Conservation (phyloP, 176 grass and related monocot species). For the Ananas comosus region DNA sequence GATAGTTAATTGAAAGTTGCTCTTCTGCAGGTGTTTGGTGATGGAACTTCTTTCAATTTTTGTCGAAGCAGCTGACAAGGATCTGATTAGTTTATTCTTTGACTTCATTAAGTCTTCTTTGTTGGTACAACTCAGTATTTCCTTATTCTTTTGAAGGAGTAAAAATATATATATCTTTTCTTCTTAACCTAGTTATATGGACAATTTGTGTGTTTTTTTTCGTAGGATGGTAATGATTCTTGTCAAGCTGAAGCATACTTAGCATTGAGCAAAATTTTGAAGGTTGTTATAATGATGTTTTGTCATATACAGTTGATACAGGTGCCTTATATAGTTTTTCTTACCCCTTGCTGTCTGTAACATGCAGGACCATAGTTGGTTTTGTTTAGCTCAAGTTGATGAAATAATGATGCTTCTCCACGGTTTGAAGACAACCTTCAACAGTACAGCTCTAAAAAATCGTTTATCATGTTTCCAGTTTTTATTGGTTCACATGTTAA, state of each 20-base stretch:
- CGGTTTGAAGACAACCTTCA: slow-evolving; percentile 43
- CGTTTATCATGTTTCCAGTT: slow-evolving; percentile 76
- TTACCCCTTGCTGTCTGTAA: slow-evolving; percentile 10
- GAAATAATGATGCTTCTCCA: slow-evolving; percentile 86
- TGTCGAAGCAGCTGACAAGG: slow-evolving; percentile 42
- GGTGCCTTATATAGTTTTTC: not conserved
- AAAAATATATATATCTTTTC: not conserved
- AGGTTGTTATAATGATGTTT: slow-evolving; percentile 38
- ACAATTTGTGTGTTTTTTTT: slow-evolving; percentile 23
- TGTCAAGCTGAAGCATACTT: slow-evolving; percentile 64
- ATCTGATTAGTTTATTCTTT: slow-evolving; percentile 70
- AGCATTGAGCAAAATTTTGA: slow-evolving; percentile 67
- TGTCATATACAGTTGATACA: slow-evolving; percentile 8
- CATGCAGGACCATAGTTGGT: slow-evolving; percentile 59
- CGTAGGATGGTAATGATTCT: slow-evolving; percentile 38
- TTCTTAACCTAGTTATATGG: not conserved
- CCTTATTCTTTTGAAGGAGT: not conserved
- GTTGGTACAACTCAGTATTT: slow-evolving; percentile 45
- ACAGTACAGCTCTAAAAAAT: slow-evolving; percentile 40
- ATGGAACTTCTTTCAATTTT: slow-evolving; percentile 59
- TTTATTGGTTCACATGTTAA: slow-evolving; percentile 85
- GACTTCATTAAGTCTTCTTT: slow-evolving; percentile 71
- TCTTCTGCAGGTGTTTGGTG: slow-evolving; percentile 44
- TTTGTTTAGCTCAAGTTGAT: slow-evolving; percentile 55
- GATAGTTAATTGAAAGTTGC: slow-evolving; percentile 10